These are phyloP conservation scores for Lachancea meyersii DNA, from an alignment of 805 yeast species.

Conservation along the genomic window DNA sequence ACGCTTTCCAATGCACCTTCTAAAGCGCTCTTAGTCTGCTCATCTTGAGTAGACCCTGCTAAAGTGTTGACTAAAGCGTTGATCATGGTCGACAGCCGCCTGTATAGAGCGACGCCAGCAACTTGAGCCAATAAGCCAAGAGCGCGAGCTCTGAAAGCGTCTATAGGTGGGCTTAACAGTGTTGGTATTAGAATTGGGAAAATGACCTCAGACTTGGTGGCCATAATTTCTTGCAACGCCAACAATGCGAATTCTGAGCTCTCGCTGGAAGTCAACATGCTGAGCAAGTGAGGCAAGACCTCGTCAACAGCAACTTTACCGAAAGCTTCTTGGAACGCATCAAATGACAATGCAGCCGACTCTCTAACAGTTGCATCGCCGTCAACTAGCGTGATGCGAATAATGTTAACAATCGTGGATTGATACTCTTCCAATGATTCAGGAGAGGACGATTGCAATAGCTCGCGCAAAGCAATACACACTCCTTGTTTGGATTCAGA, in stretches of 20 bases:
- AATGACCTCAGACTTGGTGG: slow-evolving; percentile 79
- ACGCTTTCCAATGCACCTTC: slow-evolving; percentile 57
- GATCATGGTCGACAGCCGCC: slow-evolving; percentile 65
- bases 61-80: slow-evolving; percentile 64
- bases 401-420: slow-evolving; percentile 61
- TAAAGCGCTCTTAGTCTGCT: slow-evolving; percentile 25
- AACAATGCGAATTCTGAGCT: slow-evolving; percentile 69
- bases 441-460: slow-evolving; percentile 64
- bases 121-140: slow-evolving; percentile 82
- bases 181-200: slow-evolving; percentile 92
- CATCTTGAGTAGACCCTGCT: slow-evolving; percentile 34
- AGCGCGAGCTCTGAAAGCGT: slow-evolving; percentile 79
- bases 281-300: slow-evolving; percentile 75
- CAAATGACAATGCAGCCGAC: slow-evolving; percentile 89
- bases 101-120: slow-evolving; percentile 77
- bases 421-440: slow-evolving; percentile 61
- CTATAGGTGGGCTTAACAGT: slow-evolving; percentile 73
- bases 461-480: slow-evolving; percentile 85
- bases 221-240: slow-evolving; percentile 89
- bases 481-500: slow-evolving; percentile 93
- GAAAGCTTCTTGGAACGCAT: slow-evolving; percentile 70
- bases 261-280: slow-evolving; percentile 53
- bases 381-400: slow-evolving; percentile 76
- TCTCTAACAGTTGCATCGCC: slow-evolving; percentile 67
- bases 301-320: slow-evolving; percentile 87